Conservation (phyloP, 1,139 yeast genomes). For the Magnusiomyces suaveolens region DNA sequence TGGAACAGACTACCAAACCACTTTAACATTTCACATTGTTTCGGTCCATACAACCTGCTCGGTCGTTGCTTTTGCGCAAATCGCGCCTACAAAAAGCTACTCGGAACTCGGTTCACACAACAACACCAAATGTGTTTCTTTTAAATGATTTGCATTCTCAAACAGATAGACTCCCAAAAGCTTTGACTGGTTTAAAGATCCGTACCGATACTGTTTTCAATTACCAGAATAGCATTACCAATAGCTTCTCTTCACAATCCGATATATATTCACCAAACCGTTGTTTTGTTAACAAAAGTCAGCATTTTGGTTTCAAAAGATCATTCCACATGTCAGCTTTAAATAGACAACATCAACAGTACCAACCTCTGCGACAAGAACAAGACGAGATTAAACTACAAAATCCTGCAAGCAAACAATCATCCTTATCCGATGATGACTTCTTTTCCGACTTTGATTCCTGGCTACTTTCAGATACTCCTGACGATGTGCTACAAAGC, state of each 20-base stretch:
- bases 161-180: too few relatives aligned
- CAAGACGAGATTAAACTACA: background rate
- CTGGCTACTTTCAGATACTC: background rate
- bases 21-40: background rate
- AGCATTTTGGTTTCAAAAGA: background rate
- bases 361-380: background rate
- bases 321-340: background rate
- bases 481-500: background rate
- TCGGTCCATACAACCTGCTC: background rate
- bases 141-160: too few relatives aligned
- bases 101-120: too few relatives aligned
- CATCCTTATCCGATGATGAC: background rate
- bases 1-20: too few relatives aligned
- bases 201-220: background rate
- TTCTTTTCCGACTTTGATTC: background rate
- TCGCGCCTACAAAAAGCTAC: background rate
- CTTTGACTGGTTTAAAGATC: too few relatives aligned
- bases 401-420: background rate
- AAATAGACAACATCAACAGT: background rate
- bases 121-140: background rate
- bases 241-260: too few relatives aligned
- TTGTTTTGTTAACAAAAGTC: background rate
- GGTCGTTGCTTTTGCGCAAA: background rate
- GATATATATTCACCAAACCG: too few relatives aligned
- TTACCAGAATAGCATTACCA: background rate